These are phyloP conservation scores for Sorghum bicolor DNA, from an alignment of 176 grass and related monocot species.

Conservation along the genomic window Sorghum_bicolor_NCBIv3 NC_012871.2:61697001-61697500, in stretches of 20 bases:
- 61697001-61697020: neutral
- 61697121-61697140: neutral
- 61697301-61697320: neutral
- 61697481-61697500: too few relatives aligned
- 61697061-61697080: slow-evolving; percentile 49
- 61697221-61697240: neutral
- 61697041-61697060: slow-evolving; percentile 20
- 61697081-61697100: slow-evolving; percentile 68
- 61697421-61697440: too few relatives aligned
- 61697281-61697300: neutral
- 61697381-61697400: neutral
- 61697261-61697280: neutral
- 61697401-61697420: too few relatives aligned
- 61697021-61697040: neutral
- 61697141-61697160: neutral
- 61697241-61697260: neutral
- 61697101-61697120: slow-evolving; percentile 45
- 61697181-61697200: neutral
- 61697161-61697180: neutral
- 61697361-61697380: neutral
- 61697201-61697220: neutral
- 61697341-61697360: neutral
- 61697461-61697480: too few relatives aligned
- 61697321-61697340: neutral
- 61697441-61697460: too few relatives aligned